phyloP scores from a whole-genome alignment of 352 stramenopile species.

The Globisporangium recalcitrans region DNA sequence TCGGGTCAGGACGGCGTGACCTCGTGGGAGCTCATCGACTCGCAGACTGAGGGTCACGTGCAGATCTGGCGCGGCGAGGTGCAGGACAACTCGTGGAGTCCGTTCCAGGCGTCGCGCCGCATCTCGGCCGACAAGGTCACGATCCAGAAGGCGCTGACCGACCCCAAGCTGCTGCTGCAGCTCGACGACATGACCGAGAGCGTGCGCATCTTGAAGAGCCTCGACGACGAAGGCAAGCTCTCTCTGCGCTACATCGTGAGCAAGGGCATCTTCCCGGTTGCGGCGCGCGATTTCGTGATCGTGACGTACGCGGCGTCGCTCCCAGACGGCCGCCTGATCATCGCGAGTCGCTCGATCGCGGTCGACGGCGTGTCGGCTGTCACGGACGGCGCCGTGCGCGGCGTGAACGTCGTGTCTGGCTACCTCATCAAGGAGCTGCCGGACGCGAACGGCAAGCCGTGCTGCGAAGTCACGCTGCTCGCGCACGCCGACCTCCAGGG shows the following conservation, averaged over 20 bases:
- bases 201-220: slow-evolving; percentile 45
- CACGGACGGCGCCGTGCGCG: slow-evolving; percentile 62
- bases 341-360: slow-evolving; percentile 61
- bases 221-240: slow-evolving; percentile 46
- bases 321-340: slow-evolving; percentile 47
- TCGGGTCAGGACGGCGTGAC: slow-evolving; percentile 59
- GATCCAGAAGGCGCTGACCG: slow-evolving; percentile 56
- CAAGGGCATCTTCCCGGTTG: slow-evolving; percentile 76
- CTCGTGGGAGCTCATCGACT: slow-evolving; percentile 64
- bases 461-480: slow-evolving; percentile 69
- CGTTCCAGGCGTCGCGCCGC: slow-evolving; percentile 54
- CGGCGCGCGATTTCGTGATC: slow-evolving; percentile 67
- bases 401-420: slow-evolving; percentile 61
- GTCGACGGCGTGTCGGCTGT: slow-evolving; percentile 33
- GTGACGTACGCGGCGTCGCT: slow-evolving; percentile 54
- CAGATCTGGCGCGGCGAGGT: slow-evolving; percentile 66
- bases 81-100: slow-evolving; percentile 55
- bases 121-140: slow-evolving; percentile 49
- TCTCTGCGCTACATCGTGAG: slow-evolving; percentile 67
- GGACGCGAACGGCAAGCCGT: slow-evolving; percentile 37
- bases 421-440: slow-evolving; percentile 71
- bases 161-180: slow-evolving; percentile 56
- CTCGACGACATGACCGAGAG: slow-evolving; percentile 82
- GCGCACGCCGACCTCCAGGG: slow-evolving; percentile 71
- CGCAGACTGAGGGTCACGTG: slow-evolving; percentile 35